These are phyloP conservation scores for Phaffomyces antillensis DNA, from an alignment of 805 yeast species.

Conservation along the genomic window DNA sequence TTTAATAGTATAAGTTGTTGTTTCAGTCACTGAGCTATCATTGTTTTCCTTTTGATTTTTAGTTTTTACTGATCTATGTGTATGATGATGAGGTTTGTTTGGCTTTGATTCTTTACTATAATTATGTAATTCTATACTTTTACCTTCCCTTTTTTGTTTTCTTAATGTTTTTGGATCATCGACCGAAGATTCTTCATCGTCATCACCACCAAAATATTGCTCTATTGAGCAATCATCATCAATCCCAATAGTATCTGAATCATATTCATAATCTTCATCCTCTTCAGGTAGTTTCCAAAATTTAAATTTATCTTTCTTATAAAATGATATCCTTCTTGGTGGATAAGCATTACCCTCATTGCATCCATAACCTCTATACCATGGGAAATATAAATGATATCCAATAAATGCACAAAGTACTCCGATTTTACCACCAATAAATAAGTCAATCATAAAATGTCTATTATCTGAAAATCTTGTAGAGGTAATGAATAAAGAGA, in stretches of 20 bases:
- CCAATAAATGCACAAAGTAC: conserved; percentile 25
- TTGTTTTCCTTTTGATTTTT: background rate
- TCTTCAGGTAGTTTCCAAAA: conserved; percentile 31
- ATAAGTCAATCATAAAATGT: conserved; percentile 34
- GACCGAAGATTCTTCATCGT: conserved; percentile 1
- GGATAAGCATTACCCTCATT: conserved; percentile 35
- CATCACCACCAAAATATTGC: background rate
- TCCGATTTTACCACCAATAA: conserved; percentile 35
- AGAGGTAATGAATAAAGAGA: conserved; percentile 30
- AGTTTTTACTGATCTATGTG: background rate
- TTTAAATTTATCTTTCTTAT: conserved; percentile 13
- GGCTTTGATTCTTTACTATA: background rate
- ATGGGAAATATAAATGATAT: conserved; percentile 37
- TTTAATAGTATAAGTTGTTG: background rate
- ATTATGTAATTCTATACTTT: background rate
- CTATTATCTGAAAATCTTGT: conserved; percentile 43
- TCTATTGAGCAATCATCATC: conserved; percentile 3
- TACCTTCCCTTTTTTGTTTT: background rate
- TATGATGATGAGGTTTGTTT: background rate
- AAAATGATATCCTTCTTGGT: conserved; percentile 32
- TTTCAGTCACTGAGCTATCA: background rate
- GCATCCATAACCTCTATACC: conserved; percentile 18
- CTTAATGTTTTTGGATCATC: background rate
- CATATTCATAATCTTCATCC: conserved; percentile 14
- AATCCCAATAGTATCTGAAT: conserved; percentile 4